Evolutionary conservation across 495 filamentous ascomycete species (phyloP).

Genomic region (Talaromyces ruber): DNA sequence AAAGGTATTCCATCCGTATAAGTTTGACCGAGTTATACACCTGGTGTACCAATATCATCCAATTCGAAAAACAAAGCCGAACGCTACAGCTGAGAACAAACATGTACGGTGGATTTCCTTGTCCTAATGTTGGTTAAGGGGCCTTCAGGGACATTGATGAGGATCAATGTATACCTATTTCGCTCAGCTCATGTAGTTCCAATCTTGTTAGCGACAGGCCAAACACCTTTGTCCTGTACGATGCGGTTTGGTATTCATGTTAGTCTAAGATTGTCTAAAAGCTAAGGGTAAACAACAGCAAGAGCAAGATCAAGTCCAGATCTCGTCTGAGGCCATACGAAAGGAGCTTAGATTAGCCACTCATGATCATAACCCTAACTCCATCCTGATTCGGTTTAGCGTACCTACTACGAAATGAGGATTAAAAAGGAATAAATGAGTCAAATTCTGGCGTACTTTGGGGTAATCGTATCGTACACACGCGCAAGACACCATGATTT

Average conservation of each 20-base stretch:
- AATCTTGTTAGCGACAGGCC: not conserved
- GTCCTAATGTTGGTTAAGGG: not conserved
- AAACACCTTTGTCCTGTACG: not conserved
- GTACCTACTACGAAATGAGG: not conserved
- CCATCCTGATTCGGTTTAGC: not conserved
- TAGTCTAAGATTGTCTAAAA: not conserved
- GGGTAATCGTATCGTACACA: slow-evolving; percentile 1
- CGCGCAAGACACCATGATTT: slow-evolving; percentile 1
- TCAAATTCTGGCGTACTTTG: slow-evolving; percentile 1
- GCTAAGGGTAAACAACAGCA: not conserved
- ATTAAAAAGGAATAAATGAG: not conserved
- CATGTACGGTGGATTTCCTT: not conserved
- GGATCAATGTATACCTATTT: not conserved
- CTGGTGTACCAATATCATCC: not conserved
- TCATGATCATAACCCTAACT: not conserved
- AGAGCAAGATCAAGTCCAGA: not conserved
- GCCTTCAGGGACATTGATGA: not conserved
- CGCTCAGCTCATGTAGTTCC: not conserved
- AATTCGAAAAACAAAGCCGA: not conserved
- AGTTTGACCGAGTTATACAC: not conserved
- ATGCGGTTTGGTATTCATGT: not conserved
- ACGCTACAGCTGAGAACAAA: not conserved
- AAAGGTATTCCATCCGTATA: not conserved
- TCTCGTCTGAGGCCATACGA: not conserved
- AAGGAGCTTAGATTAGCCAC: not conserved